A percentile compares a stretch with the other conserved stretches of the same genome.
phyloP scores from a whole-genome alignment of 352 stramenopile genomes.

The Globisporangium iwayamae region DNA sequence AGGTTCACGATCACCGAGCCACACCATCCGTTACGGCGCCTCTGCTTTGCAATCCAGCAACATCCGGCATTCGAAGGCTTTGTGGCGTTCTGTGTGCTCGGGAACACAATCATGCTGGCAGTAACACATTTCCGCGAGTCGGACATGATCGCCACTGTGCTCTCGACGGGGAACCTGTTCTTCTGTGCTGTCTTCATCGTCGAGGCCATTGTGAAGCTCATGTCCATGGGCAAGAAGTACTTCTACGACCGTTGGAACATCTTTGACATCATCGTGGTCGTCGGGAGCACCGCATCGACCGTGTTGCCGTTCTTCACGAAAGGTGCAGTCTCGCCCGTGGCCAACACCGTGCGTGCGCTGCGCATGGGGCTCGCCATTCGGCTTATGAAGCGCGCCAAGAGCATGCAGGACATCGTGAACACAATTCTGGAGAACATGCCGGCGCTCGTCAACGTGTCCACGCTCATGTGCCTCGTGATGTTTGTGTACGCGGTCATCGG shows the following conservation, averaged over 20 bases:
- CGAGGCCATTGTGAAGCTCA: slow-evolving; percentile 61
- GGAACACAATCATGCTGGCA: slow-evolving; percentile 40
- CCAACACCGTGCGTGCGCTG: slow-evolving; percentile 58
- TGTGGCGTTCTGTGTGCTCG: slow-evolving; percentile 30
- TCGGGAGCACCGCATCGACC: slow-evolving; percentile 36
- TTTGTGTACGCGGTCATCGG: slow-evolving; percentile 81
- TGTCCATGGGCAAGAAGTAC: slow-evolving; percentile 57
- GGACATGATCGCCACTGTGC: slow-evolving; percentile 8
- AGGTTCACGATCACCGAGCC: slow-evolving; percentile 25
- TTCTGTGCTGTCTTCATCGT: slow-evolving; percentile 60
- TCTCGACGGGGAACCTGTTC: slow-evolving; percentile 30
- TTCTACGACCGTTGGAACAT: slow-evolving; percentile 61
- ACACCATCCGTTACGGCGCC: slow-evolving; percentile 15
- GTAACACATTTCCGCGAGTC: slow-evolving; percentile 37
- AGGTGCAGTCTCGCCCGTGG: slow-evolving; percentile 42
- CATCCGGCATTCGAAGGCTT: slow-evolving; percentile 29
- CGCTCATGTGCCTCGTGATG: slow-evolving; percentile 63
- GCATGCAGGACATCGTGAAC: slow-evolving; percentile 59
- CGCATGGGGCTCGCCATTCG: slow-evolving; percentile 51
- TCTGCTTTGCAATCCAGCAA: slow-evolving; percentile 33
- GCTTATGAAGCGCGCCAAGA: slow-evolving; percentile 46
- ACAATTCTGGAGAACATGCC: slow-evolving; percentile 73
- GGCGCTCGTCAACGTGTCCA: slow-evolving; percentile 72
- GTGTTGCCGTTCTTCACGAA: slow-evolving; percentile 37
- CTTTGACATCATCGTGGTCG: slow-evolving; percentile 64